Base-by-base conservation (phyloP, 2,329 filamentous ascomycete species). In the Colletotrichum eremochloae region DNA sequence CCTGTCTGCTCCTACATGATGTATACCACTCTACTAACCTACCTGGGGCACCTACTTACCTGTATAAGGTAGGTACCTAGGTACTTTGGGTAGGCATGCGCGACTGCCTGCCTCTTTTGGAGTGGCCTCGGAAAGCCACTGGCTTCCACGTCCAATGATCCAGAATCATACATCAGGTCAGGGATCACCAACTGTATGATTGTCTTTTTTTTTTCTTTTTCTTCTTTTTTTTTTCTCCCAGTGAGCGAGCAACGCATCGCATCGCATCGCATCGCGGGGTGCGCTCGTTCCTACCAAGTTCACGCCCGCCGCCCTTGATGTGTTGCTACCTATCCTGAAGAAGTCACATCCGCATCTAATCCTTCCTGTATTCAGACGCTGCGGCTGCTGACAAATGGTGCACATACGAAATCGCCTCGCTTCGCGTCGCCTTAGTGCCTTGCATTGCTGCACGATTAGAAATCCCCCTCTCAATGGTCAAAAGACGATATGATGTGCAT, bases 41-140 rank as follows among this genome's bases (percentile, higher is more conserved):
- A 11, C 44, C 44, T 9, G 24, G 24, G 24, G 24, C 24, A 24
- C 24, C 24, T 24, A 24, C 24, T 24, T 24, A 24, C 24, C 24
- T 24, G 9, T 11, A 36, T 8, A 36, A 8, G 38, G 9, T 40
- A 44, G 3, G 15, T 15, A 42, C 40, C 7, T 8, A 46, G 18
- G 40, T 42, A 46, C 40, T 18, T 42, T 18, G 1, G 40, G 40
- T 18, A 46, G 36, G 48, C 24, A 64, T 44, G 40, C 40, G 42
- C 52, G 53, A 46, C 44, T 67, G 42, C 67, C 63, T 67, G 33
- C 67, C 63, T 46, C n/a, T 44, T 67, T 48, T 2, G 64, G 56
- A 33, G 48, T 40, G 20, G 48, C 24, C 63, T 40, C 18, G 53
- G 36, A 67, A 42, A 52, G 50, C 44, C 20, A 67, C 40, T 46